Conservation (phyloP, 768 basidiomycete genomes). For the Naematelia encephala region DNA sequence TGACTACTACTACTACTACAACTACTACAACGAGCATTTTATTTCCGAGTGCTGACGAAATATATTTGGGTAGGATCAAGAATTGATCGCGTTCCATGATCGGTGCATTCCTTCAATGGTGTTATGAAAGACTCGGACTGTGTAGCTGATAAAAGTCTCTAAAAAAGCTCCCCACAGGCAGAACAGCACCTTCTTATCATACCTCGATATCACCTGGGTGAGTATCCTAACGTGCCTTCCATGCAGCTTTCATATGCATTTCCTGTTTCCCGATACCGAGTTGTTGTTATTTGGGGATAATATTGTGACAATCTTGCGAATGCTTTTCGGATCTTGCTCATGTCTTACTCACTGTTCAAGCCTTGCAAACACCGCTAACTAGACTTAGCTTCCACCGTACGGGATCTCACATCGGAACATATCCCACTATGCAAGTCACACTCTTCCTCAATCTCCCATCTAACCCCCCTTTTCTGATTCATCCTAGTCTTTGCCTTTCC, state of each 20-base stretch:
- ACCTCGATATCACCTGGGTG: constrained; percentile 37
- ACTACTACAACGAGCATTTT: too few relatives aligned
- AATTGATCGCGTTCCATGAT: constrained; percentile 47
- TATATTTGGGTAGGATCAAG: constrained; percentile 22
- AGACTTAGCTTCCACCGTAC: constrained; percentile 28
- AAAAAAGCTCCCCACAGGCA: constrained; percentile 32
- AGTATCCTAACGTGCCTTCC: neutral
- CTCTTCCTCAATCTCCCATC: neutral
- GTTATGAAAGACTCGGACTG: neutral
- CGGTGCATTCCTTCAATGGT: constrained; percentile 13
- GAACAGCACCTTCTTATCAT: constrained; percentile 42
- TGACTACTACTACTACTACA: too few relatives aligned
- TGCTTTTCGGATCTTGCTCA: too few relatives aligned
- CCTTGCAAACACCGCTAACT: constrained; percentile 1
- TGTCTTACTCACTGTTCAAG: too few relatives aligned
- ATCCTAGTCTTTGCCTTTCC: constrained; percentile 5
- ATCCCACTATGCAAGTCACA: constrained; percentile 33
- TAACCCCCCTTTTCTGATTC: neutral
- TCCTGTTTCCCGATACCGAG: too few relatives aligned
- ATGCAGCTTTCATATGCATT: neutral
- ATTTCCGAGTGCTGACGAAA: neutral
- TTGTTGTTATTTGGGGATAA: too few relatives aligned
- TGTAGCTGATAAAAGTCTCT: constrained; percentile 1
- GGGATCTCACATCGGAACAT: constrained; percentile 24
- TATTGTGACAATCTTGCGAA: too few relatives aligned